These are phyloP conservation scores for Leptodermis oblonga DNA, from an alignment of 257 asterid genomes.

Conservation along the genomic window DNA sequence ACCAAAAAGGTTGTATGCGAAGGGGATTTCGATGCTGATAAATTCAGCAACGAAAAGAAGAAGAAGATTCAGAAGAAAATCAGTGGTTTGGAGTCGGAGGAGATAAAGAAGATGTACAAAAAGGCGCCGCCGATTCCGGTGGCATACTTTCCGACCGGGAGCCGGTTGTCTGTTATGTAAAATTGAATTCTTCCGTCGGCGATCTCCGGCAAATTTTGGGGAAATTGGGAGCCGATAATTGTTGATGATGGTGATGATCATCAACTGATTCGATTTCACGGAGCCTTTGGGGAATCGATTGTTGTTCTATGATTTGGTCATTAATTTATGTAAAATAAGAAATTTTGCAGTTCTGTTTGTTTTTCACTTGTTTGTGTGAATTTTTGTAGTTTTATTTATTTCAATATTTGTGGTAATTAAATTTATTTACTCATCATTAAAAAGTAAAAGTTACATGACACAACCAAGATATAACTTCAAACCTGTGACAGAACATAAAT, in stretches of 20 bases:
- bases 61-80: not conserved
- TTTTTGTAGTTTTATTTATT: too few relatives aligned
- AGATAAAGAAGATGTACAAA: not conserved
- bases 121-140: slow-evolving; percentile 22
- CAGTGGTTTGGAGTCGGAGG: not conserved
- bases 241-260: not conserved
- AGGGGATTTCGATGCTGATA: not conserved
- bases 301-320: not conserved
- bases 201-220: not conserved
- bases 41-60: not conserved
- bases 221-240: not conserved
- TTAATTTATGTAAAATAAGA: too few relatives aligned
- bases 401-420: too few relatives aligned
- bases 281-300: not conserved
- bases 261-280: not conserved
- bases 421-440: too few relatives aligned
- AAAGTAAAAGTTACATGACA: too few relatives aligned
- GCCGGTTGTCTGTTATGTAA: slow-evolving; percentile 16
- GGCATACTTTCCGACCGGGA: slow-evolving; percentile 17
- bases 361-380: too few relatives aligned
- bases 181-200: not conserved
- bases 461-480: too few relatives aligned
- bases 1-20: not conserved
- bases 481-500: too few relatives aligned
- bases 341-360: too few relatives aligned